phyloP scores from a whole-genome alignment of 257 asterid genomes.

The Solanum dulcamara region DNA sequence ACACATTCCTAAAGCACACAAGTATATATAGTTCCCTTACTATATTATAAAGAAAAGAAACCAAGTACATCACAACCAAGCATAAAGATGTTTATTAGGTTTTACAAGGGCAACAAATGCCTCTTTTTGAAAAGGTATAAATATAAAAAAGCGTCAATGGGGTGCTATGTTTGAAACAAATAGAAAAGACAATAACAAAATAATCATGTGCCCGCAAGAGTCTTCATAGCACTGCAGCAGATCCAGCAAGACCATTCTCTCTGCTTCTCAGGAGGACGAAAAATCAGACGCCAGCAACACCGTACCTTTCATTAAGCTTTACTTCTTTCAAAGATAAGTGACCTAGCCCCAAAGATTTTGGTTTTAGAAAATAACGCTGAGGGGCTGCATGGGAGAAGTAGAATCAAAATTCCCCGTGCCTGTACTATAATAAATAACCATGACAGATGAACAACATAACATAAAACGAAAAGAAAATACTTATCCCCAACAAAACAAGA shows the following conservation, averaged over 20 bases:
- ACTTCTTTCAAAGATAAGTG: neutral
- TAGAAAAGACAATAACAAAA: neutral
- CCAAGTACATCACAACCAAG: neutral
- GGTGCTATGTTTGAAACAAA: neutral
- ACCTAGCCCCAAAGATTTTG: neutral
- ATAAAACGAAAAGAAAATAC: neutral
- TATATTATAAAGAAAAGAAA: neutral
- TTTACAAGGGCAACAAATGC: neutral
- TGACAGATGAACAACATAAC: neutral
- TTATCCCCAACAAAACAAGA: slow-evolving; percentile 10
- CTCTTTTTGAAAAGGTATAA: neutral
- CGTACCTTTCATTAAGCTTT: neutral
- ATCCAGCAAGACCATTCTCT: neutral
- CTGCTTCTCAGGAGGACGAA: neutral
- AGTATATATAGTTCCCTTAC: neutral
- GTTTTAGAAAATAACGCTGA: neutral
- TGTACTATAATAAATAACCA: neutral
- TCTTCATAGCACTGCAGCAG: neutral
- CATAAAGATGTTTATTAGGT: neutral
- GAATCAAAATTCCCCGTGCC: slow-evolving; percentile 11
- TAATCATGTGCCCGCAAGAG: neutral
- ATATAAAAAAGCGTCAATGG: neutral
- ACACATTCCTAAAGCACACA: neutral
- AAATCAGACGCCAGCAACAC: neutral
- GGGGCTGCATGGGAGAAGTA: slow-evolving; percentile 1